Percentiles rank a stretch among this genome's conserved stretches.
Conservation (phyloP, 306 rosid genomes). For the Trifolium dubium region DNA sequence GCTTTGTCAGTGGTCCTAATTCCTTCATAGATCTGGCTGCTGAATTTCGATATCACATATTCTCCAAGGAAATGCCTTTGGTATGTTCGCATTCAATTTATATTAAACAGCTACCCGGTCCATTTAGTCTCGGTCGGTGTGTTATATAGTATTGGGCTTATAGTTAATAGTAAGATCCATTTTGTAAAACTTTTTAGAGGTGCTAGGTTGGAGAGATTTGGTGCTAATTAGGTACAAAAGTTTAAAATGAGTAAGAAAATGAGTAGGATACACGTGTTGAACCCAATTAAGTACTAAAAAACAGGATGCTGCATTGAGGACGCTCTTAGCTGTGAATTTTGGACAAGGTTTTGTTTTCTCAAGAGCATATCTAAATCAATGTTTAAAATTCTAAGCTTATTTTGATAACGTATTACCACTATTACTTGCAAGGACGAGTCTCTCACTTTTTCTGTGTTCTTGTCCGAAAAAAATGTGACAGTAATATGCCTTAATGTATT, state of each 20-base stretch:
- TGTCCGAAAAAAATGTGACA: background rate
- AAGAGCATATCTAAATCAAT: conserved; percentile 14
- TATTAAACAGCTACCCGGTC: background rate
- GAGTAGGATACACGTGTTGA: no score
- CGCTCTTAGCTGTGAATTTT: background rate
- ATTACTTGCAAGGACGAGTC: conserved; percentile 6
- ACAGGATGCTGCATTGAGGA: background rate
- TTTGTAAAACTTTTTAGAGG: no score
- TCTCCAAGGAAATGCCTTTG: conserved; percentile 96
- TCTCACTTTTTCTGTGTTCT: conserved; percentile 1
- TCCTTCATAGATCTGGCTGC: conserved; percentile 75
- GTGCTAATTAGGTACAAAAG: no score
- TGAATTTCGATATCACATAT: conserved; percentile 89
- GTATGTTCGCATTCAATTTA: conserved; percentile 51
- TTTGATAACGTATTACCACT: background rate
- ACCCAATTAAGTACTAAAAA: no score
- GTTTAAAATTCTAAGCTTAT: background rate
- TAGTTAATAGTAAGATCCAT: no score
- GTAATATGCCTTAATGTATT: conserved; percentile 15
- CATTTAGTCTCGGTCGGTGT: no score
- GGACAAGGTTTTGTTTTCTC: conserved; percentile 22
- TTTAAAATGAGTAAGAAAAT: no score
- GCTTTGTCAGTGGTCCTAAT: conserved; percentile 94
- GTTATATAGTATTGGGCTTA: no score
- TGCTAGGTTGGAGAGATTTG: no score